These are phyloP conservation scores for Mycena indigotica DNA, from an alignment of 768 basidiomycete genomes.

Conservation along the genomic window DNA sequence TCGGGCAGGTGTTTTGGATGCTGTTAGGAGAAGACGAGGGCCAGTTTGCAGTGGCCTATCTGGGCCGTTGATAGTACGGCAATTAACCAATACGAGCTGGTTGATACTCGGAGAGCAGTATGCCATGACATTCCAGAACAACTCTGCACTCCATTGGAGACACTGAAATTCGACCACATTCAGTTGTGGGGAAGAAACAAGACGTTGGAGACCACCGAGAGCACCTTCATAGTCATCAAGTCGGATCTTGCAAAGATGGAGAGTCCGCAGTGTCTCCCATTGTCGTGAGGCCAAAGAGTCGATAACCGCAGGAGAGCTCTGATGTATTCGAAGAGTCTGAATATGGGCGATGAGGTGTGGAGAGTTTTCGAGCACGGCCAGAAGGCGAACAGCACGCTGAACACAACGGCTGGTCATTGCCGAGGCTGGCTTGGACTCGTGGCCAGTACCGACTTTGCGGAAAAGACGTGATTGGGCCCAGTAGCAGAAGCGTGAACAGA, in stretches of 20 bases:
- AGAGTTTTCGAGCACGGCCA: neutral
- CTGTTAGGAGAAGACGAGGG: no score
- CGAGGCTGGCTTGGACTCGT: no score
- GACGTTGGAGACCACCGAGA: neutral
- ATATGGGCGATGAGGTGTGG: neutral
- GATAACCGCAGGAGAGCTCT: neutral
- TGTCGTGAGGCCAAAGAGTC: neutral
- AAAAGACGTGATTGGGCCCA: neutral
- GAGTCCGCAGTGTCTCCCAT: neutral
- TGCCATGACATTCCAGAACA: no score
- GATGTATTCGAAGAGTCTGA: neutral
- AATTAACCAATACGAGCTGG: no score
- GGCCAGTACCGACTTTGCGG: no score
- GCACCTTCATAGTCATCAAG: neutral
- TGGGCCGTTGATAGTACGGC: no score
- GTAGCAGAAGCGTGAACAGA: neutral
- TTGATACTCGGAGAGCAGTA: no score
- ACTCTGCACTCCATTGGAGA: no score
- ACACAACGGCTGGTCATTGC: no score
- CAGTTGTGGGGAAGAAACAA: neutral
- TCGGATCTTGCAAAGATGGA: neutral
- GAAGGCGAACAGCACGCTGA: no score
- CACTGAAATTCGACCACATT: neutral
- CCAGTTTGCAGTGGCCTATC: no score
- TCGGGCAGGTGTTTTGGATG: no score